Evolutionary conservation across 148 eudicot species (phyloP).

Genomic region (Chenopodium suecicum): DNA sequence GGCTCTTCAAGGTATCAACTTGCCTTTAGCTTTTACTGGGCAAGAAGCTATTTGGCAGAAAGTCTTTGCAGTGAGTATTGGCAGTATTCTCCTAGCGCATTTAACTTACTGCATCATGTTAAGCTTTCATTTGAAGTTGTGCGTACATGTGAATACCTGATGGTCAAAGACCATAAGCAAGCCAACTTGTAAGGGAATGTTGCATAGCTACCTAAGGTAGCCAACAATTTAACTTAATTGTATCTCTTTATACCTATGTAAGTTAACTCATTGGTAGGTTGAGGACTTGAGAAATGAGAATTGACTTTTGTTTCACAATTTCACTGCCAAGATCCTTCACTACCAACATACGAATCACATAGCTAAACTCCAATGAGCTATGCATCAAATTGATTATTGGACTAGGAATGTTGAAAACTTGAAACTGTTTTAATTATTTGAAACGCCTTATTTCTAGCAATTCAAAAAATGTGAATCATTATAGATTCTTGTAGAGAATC

Average conservation of each 20-base stretch:
- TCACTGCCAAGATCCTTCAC: background rate
- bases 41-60: constrained; percentile 99
- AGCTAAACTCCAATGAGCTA: constrained; percentile 2
- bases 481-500: constrained; percentile 1
- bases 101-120: background rate
- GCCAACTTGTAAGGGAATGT: background rate
- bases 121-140: background rate
- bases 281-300: background rate
- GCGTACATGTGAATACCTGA: background rate
- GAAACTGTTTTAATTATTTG: background rate
- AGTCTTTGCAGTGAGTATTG: constrained; percentile 66
- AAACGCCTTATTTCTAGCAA: background rate
- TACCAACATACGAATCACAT: background rate
- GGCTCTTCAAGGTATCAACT: constrained; percentile 97
- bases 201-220: background rate
- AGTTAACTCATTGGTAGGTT: background rate
- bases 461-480: constrained; percentile 12
- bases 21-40: constrained; percentile 94
- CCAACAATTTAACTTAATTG: constrained; percentile 2
- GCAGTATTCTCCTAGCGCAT: constrained; percentile 1
- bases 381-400: background rate
- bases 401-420: too few relatives aligned
- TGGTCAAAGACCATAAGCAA: background rate
- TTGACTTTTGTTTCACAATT: background rate
- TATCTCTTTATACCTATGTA: background rate